These are phyloP conservation scores for Carex parvula DNA, from an alignment of 176 grass and related monocot genomes.

Conservation along the genomic window DNA sequence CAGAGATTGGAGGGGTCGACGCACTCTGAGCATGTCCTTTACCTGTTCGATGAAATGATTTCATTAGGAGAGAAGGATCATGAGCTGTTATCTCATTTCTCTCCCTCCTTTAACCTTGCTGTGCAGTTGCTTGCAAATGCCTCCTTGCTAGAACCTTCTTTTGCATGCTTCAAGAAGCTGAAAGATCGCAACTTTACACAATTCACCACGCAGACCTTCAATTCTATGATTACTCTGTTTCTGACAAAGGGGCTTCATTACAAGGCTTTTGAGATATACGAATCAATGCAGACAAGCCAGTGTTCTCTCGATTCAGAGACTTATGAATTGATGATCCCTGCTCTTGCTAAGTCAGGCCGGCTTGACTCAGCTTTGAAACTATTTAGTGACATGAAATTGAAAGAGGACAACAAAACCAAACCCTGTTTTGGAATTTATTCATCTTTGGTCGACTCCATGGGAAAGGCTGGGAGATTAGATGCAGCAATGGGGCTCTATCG, in stretches of 20 bases:
- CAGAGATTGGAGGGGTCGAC: conserved; percentile 48
- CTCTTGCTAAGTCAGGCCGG: conserved; percentile 64
- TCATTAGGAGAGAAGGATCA: conserved; percentile 41
- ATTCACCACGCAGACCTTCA: conserved; percentile 55
- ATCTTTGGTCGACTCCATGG: conserved; percentile 69
- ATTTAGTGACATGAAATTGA: conserved; percentile 78
- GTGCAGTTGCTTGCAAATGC: conserved; percentile 47
- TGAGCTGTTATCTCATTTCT: conserved; percentile 26
- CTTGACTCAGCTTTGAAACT: conserved; percentile 72
- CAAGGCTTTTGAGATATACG: conserved; percentile 88
- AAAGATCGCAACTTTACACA: conserved; percentile 44
- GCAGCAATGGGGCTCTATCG: conserved; percentile 74
- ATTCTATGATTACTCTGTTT: conserved; percentile 81
- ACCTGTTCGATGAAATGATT: conserved; percentile 58
- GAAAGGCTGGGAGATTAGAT: conserved; percentile 81
- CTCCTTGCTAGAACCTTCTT: conserved; percentile 61
- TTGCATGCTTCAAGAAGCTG: conserved; percentile 87
- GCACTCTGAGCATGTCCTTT: conserved; percentile 49
- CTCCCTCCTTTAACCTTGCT: conserved; percentile 51
- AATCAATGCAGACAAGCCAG: conserved; percentile 50
- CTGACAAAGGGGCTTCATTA: conserved; percentile 70
- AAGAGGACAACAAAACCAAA: conserved; percentile 17
- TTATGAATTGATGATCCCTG: conserved; percentile 77
- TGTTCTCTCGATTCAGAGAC: conserved; percentile 51
- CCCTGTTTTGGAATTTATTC: conserved; percentile 45